phyloP scores from a whole-genome alignment of 106 monocot species.

The Allium sativum region DNA sequence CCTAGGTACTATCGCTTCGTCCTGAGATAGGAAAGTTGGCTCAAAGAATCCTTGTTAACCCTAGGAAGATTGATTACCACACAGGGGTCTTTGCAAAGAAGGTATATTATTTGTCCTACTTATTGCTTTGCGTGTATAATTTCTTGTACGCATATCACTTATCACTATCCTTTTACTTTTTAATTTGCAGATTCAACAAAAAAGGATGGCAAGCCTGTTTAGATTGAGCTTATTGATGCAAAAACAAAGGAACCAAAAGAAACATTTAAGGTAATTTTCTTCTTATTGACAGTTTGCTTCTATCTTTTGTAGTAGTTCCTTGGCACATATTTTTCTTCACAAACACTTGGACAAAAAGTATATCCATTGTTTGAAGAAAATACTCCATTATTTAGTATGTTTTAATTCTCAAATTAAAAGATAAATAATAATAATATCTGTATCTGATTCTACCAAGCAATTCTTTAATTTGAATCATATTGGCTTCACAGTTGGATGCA shows the following conservation, averaged over 20 bases:
- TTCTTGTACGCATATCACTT: not conserved
- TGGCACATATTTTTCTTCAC: no score
- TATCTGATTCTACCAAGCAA: no score
- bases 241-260: conserved; percentile 89
- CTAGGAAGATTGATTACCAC: conserved; percentile 89
- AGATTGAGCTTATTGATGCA: conserved; percentile 93
- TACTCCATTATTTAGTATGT: no score
- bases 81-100: conserved; percentile 92
- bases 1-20: no score
- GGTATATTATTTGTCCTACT: conserved; percentile 17
- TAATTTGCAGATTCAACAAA: conserved; percentile 78
- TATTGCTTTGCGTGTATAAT: not conserved
- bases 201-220: conserved; percentile 96
- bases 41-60: conserved; percentile 86
- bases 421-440: no score
- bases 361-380: no score
- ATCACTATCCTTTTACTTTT: not conserved
- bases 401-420: no score
- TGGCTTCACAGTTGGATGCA: conserved; percentile 74
- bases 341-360: no score
- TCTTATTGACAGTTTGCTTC: conserved; percentile 4
- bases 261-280: conserved; percentile 46
- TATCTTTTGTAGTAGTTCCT: not conserved
- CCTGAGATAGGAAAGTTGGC: conserved; percentile 98
- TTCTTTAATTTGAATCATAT: not conserved